Evolutionary conservation across 179 eudicot species (phyloP).

Genomic region (Heliamphora pulchella): DNA sequence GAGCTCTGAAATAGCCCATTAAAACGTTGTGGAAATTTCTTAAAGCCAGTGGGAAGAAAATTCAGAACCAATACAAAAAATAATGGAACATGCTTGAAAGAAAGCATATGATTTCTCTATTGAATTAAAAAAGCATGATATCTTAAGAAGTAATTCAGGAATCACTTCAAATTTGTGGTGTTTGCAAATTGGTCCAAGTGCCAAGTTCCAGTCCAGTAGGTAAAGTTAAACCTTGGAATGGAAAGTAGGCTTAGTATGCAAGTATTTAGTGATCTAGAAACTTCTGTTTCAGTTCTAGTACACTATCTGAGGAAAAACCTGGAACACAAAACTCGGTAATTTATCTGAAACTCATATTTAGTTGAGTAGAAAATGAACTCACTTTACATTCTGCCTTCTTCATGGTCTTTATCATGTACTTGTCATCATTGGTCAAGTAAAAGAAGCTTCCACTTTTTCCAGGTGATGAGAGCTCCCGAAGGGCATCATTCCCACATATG

Average conservation of each 20-base stretch:
- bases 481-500: conserved; percentile 87
- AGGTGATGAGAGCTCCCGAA: conserved; percentile 91
- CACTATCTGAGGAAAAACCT: neutral
- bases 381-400: conserved; percentile 88
- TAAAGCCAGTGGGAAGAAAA: neutral
- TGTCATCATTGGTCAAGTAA: conserved; percentile 86
- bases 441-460: conserved; percentile 99
- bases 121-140: neutral
- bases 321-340: neutral
- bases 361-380: conserved; percentile 27
- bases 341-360: neutral
- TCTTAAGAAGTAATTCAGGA: neutral
- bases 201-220: neutral
- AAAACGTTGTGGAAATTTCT: neutral
- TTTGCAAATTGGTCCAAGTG: conserved; percentile 8
- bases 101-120: neutral
- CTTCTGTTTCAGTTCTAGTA: neutral
- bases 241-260: neutral
- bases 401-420: conserved; percentile 95
- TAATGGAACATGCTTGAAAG: neutral
- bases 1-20: neutral
- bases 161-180: neutral
- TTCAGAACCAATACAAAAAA: neutral
- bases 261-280: neutral
- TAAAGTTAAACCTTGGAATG: neutral